Base-by-base conservation (phyloP, 2,329 filamentous ascomycete genomes). In the Ascochyta fabae region DNA sequence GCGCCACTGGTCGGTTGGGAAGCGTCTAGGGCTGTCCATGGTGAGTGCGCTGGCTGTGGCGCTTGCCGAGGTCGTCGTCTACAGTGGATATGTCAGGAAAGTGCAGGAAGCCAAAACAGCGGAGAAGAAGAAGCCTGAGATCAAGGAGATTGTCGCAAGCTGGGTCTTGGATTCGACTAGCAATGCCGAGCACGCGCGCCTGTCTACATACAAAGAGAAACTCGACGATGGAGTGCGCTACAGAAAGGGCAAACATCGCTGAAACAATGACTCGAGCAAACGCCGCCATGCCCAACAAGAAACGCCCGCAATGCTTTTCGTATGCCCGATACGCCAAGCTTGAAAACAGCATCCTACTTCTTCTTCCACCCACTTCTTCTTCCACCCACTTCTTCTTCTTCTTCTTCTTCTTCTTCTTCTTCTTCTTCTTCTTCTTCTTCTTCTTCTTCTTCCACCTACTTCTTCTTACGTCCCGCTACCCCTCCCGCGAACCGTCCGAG, bases 21-120 rank as follows among this genome's bases (percentile, higher is more conserved):
- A 86, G 39, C 80, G 91, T 24, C 70, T 95, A 57, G 88, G 89
- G 35, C 74, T 93, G 45, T 88, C 88, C 29, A 82, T 95, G 78
- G 84, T 83, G 6, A 89, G 90, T 1, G 88, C 87, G 57, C 77
- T 88, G 1, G 68, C 90, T 0, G 88, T 94, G 0, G 90, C 86
- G 1, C 77, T 92, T 31, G 90, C 90, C 0, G 91, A 95, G 73
- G 88, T 94, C 1, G 87, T 84, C 1, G 87, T 95, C 6, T 94
- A 94, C 69, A 83, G 84, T 7, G 88, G 87, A 4, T 95, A 92
- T 69, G 81, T 91, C 40, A 86, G 88, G 79, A 85, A 89, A 58
- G 81, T 93, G 66, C 81, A 83, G 0, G 83, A 92, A 63, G 88
- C 88, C 1, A 90, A 88, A 71, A 80, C 80, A 59, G 84, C 82